Evolutionary conservation across 2,329 filamentous ascomycete species (phyloP), one percentile per base, ranked within the genome.

Genomic region (Aspergillus candidus): DNA sequence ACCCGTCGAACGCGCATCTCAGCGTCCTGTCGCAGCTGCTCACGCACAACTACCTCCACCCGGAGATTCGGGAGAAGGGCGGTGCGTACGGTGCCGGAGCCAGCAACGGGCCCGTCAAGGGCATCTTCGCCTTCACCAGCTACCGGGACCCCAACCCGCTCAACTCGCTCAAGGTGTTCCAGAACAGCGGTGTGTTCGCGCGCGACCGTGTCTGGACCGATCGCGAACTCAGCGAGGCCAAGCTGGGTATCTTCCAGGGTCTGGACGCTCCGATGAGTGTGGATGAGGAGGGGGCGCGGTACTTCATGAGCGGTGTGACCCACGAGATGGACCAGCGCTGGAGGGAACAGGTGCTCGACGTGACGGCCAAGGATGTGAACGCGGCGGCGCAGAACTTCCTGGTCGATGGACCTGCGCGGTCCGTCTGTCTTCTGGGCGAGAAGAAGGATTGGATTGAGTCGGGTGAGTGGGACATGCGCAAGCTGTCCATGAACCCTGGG

Each of bases 11-110:
- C 33, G 88, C 93, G 1, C 79, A 89, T 0, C 80, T 97, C 12
- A 88, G 91, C 57, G 85, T 97, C 33, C 80, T 98, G 15, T 83
- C 90, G 11, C 88, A 96, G 63, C 80, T 98, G 13, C 78, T 98
- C 29, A 97, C 91, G 0, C 91, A 98, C 71, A 96, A 95, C 68
- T 87, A 96, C 61, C 76, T 98, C 22, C 93, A 98, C 63, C 91
- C 94, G 55, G 93, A 97, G 67, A 96, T 98, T 53, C 86, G 93
- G 43, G 93, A 98, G 63, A 97, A 97, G 69, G 93, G 93, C 29
- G 93, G 93, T 32, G 93, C 93, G 0, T 98, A 98, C 56, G 93
- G 93, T 35, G 93, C 88, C 15, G 89, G 90, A 11, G 91, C 93
- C 1, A 91, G 88, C 63, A 84, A 86, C 35, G 82, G 83, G 17